Evolutionary conservation across 2,329 filamentous ascomycete species (phyloP), one percentile per base, ranked within the genome.

Genomic region (Ophiosphaerella korrae): DNA sequence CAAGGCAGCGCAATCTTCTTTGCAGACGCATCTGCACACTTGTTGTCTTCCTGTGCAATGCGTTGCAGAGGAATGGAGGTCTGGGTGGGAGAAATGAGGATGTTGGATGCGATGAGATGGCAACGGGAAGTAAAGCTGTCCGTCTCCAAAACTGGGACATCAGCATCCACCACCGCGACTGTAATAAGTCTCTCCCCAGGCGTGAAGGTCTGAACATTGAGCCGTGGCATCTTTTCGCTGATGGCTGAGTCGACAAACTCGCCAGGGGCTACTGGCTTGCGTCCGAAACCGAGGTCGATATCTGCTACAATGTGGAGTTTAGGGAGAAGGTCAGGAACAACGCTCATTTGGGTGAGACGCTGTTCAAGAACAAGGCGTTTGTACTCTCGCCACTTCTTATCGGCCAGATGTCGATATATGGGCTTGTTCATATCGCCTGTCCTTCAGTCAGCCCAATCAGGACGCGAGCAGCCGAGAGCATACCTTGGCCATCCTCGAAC

Each of bases 391-490:
- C 94, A 99, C 78, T 95, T 92, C 64, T 83, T 79, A 69, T 96
- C 84, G 53, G 93, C 90, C 43, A 97, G 87, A 74, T 89, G 84
- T 58, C 93, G 89, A 80, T 99, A 99, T 70, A 99, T 92, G 57
- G 93, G 93, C 75, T 96, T 96, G 78, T 85, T 88, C 91, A 97
- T 93, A 75, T 97, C 92, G 59, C 89, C 92, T 97, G 60, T 6
- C 18, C 5, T 33, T n/a, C 5, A 41, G 57, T 63, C 26, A 63
- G 60, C 26, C 29, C 8, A 31, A 8, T n/a, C 16, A n/a, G 7
- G 7, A n/a, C 33, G 24, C 18, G 5, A 9, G 7, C 2, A 18
- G 7, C 16, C 34, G 7, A 9, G n/a, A 38, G 74, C 83, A 64
- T 79, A 96, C 93, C 92, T 65, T 88, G 75, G 21, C 92, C 92